These are phyloP conservation scores for Phytophthora sp. DNA, from an alignment of 352 stramenopile species.

Conservation along the genomic window DNA sequence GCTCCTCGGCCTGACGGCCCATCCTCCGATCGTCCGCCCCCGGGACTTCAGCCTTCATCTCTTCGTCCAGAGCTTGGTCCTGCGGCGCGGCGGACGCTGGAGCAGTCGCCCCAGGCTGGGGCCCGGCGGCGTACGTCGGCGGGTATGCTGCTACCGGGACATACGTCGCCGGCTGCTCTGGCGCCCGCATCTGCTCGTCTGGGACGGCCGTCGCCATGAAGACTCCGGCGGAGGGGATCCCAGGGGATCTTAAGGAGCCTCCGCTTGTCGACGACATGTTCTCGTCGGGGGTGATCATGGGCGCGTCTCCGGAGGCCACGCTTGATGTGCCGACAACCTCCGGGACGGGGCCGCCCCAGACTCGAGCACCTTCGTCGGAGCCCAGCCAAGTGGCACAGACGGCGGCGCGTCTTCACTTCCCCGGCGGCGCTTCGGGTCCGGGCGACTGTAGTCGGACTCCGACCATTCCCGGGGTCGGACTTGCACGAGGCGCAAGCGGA, in stretches of 20 bases:
- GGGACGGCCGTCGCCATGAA: neutral
- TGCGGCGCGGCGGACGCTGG: neutral
- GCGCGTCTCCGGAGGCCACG: neutral
- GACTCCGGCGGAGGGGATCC: neutral
- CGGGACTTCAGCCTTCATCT: neutral
- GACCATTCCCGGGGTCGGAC: neutral
- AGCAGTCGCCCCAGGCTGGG: neutral
- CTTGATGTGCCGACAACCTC: neutral
- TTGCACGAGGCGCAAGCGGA: neutral
- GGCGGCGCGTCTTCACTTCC: neutral
- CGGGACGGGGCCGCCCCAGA: neutral
- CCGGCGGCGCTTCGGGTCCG: neutral
- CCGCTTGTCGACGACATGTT: neutral
- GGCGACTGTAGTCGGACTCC: neutral
- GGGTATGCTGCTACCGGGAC: neutral
- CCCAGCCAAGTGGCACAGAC: neutral
- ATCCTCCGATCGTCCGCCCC: too few species aligned
- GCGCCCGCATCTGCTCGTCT: neutral
- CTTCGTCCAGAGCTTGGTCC: neutral
- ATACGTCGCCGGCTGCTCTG: neutral
- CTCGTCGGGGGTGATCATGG: constrained; percentile 2
- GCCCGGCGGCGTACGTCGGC: neutral
- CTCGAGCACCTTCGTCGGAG: neutral
- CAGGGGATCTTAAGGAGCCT: neutral
- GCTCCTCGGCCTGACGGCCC: too few species aligned